Evolutionary conservation across 2,329 filamentous ascomycete species (phyloP).

Genomic region (Curvularia lunata): DNA sequence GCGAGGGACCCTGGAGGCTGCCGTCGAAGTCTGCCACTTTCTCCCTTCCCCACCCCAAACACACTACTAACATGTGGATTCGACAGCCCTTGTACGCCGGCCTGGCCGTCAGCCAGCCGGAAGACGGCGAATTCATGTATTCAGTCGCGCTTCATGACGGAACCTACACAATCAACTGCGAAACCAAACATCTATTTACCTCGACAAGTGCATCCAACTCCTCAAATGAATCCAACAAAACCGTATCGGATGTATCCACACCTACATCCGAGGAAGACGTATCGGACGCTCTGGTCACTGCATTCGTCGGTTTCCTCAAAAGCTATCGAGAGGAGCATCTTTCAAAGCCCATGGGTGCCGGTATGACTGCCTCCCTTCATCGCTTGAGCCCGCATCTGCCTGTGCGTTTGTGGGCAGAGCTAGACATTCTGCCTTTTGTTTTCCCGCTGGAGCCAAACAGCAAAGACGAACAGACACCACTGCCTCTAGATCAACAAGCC

Average conservation of each 20-base stretch:
- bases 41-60: not conserved
- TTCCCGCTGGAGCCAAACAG: conserved; percentile 48
- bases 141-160: conserved; percentile 73
- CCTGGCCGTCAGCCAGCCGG: conserved; percentile 62
- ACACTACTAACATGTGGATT: conserved; percentile 6
- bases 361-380: conserved; percentile 67
- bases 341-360: conserved; percentile 76
- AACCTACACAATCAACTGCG: conserved; percentile 76
- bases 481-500: conserved; percentile 78
- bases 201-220: not conserved
- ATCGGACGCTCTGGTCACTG: conserved; percentile 57
- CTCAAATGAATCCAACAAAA: conserved; percentile 13
- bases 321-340: conserved; percentile 69
- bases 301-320: conserved; percentile 63
- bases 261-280: conserved; percentile 18
- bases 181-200: conserved; percentile 50
- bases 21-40: conserved; percentile 8
- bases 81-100: conserved; percentile 62
- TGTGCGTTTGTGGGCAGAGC: conserved; percentile 74
- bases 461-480: conserved; percentile 54
- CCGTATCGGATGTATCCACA: conserved; percentile 19
- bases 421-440: conserved; percentile 77
- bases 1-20: conserved; percentile 9
- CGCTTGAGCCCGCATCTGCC: conserved; percentile 69
- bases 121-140: conserved; percentile 59